Percentiles rank a stretch among this genome's conserved stretches.
These are phyloP conservation scores for Rosellinia necatrix DNA, from an alignment of 2,329 filamentous ascomycete genomes.

Conservation along the genomic window DNA sequence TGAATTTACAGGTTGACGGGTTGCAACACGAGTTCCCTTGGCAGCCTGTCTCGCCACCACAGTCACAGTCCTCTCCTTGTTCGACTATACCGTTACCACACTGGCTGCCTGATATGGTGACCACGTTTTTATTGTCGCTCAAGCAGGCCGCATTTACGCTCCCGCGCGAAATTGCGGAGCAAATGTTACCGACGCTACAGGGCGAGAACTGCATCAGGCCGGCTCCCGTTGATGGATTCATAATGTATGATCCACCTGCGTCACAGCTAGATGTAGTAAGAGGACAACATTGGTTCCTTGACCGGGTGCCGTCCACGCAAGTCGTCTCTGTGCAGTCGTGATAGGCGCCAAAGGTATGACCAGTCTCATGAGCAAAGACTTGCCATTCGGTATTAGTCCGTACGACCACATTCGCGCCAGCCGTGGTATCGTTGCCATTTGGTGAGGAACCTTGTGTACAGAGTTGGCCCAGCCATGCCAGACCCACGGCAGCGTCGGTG, in stretches of 20 bases:
- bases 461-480: slow-evolving; percentile 91
- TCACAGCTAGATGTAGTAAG: slow-evolving; percentile 70
- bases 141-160: slow-evolving; percentile 79
- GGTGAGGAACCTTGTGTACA: slow-evolving; percentile 66
- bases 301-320: slow-evolving; percentile 64
- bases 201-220: slow-evolving; percentile 81
- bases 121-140: slow-evolving; percentile 81
- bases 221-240: slow-evolving; percentile 86
- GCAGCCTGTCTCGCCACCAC: slow-evolving; percentile 77
- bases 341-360: slow-evolving; percentile 93
- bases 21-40: slow-evolving; percentile 81
- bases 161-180: slow-evolving; percentile 78
- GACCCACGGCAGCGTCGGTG: slow-evolving; percentile 82
- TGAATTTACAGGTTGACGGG: slow-evolving; percentile 84
- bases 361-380: slow-evolving; percentile 91
- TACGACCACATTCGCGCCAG: slow-evolving; percentile 87
- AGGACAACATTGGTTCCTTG: slow-evolving; percentile 74
- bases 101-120: slow-evolving; percentile 78
- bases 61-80: slow-evolving; percentile 92
- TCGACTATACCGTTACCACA: slow-evolving; percentile 99
- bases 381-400: slow-evolving; percentile 88
- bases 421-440: slow-evolving; percentile 69
- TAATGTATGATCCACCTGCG: slow-evolving; percentile 81
- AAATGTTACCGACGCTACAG: slow-evolving; percentile 93
- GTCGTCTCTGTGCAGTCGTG: slow-evolving; percentile 81